Base-by-base conservation (phyloP, 2,329 filamentous ascomycete species). In the Myriosclerotinia scirpicola region DNA sequence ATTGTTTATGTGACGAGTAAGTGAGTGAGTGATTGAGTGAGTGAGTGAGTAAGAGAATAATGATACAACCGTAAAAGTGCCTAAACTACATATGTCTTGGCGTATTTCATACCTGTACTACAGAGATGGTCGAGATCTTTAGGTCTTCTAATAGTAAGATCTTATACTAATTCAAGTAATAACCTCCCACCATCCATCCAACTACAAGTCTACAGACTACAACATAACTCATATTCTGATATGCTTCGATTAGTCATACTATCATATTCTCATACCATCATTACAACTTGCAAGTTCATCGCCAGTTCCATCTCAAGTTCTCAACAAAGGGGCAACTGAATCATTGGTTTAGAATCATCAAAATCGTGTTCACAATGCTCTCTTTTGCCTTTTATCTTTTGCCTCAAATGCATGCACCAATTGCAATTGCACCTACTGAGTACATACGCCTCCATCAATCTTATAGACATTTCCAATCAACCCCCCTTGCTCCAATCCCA, bases 361-460 rank as follows among this genome's bases (percentile, higher is more conserved):
- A 22, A 40, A 40, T 26, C 7, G 20, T 9, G 38, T 20, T 55
- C 54, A 55, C 36, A 55, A 55, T 42, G 38, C 54, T 26, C 17
- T 14, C 36, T 56, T 56, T 56, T 42, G 54, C n/a, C n/a, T 42
- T 56, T 56, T 56, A 17, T 26, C 5, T 17, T 53, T 5, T n/a
- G n/a, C 14, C 17, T 38, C n/a, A n/a, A n/a, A n/a, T n/a, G n/a
- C n/a, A n/a, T n/a, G n/a, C n/a, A n/a, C n/a, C n/a, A n/a, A n/a
- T n/a, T n/a, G n/a, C n/a, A n/a, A n/a, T n/a, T n/a, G n/a, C n/a
- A n/a, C n/a, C n/a, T n/a, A n/a, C n/a, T n/a, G n/a, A n/a, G n/a
- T n/a, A 54, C 30, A 54, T 54, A n/a, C 53, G 53, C 53, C 34
- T 54, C n/a, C 34, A 14, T 20, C 48, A 52, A 30, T 52, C 53